Evolutionary conservation across 176 grass and related monocot genomes (phyloP), one percentile per base, ranked within the genome.

Genomic region (Lolium multiflorum): DNA sequence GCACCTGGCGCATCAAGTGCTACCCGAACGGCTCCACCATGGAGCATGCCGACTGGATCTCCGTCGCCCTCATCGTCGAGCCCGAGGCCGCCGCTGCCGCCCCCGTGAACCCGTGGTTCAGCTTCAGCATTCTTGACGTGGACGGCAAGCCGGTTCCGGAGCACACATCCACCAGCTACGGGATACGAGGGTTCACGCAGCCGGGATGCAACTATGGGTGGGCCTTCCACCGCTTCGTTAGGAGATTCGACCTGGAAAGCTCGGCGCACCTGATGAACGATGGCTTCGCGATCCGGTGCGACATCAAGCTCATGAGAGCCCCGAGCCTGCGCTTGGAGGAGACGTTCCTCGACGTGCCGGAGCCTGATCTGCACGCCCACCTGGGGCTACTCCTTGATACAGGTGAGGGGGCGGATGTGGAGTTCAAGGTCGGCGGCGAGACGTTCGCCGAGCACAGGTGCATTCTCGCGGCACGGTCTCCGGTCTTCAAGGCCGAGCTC

Each of bases 401-500:
- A 18, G 28, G 48, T 17, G 78, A 87, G 6, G 80, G 72, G 0
- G 10, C 79, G 28, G 84, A 90, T n/a, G 72, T 83, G n/a, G 70
- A 9, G 18, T 62, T 90, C 57, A 28, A 82, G 18, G 77, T 78
- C 9, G 57, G 50, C 3, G 78, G 43, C 3, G 35, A 86, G 78
- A 76, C 47, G 15, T 90, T 87, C 37, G 18, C 49, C n/a, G 47
- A 84, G 7, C 89, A 90, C 50, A 78, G 70, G 54, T 82, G 49
- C 38, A 50, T 90, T 18, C 83, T 90, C 5, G 71, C 79, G 5
- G 89, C 78, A 1, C 25, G 89, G 31, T 86, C 83, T 6, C 88
- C 88, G 4, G 88, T 90, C 38, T 82, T 86, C 56, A 86, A 56
- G 76, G 84, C 83, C 0, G 62, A 78, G 31, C 49, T 90, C 15